Evolutionary conservation across 208 protist species (phyloP).

Genomic region (Leishmania lainsoni): DNA sequence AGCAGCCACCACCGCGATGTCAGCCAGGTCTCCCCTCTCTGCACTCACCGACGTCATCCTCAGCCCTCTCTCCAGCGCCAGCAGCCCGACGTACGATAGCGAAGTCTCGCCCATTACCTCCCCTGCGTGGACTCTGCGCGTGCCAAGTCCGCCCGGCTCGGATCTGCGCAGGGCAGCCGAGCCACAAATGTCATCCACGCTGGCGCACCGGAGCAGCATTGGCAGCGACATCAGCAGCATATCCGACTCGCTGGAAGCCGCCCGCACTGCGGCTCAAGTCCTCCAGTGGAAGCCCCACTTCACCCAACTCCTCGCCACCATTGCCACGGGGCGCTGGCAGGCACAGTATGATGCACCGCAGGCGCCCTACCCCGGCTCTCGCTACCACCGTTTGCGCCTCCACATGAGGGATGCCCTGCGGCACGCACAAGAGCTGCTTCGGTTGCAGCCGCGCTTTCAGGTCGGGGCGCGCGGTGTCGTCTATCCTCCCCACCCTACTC

Average conservation of each 20-base stretch:
- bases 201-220: background rate
- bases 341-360: constrained; percentile 5
- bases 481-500: constrained; percentile 18
- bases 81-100: constrained; percentile 25
- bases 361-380: constrained; percentile 22
- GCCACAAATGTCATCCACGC: background rate
- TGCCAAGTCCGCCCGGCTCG: constrained; percentile 11
- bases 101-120: constrained; percentile 14
- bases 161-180: background rate
- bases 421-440: constrained; percentile 30
- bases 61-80: constrained; percentile 21
- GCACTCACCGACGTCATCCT: background rate
- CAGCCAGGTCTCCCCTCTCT: constrained; percentile 3
- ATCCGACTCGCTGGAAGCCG: background rate
- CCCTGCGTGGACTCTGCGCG: constrained; percentile 20
- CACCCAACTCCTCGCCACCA: constrained; percentile 32
- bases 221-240: constrained; percentile 10
- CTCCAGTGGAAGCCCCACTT: constrained; percentile 33
- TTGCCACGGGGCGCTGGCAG: constrained; percentile 36
- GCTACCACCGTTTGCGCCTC: constrained; percentile 27
- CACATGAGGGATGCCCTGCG: constrained; percentile 8
- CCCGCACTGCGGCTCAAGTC: constrained; percentile 17
- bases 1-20: constrained; percentile 1
- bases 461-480: constrained; percentile 19
- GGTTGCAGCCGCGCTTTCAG: constrained; percentile 24